Evolutionary conservation across 768 basidiomycete genomes (phyloP), one percentile per base, ranked within the genome.

Genomic region (Inosperma sp.): DNA sequence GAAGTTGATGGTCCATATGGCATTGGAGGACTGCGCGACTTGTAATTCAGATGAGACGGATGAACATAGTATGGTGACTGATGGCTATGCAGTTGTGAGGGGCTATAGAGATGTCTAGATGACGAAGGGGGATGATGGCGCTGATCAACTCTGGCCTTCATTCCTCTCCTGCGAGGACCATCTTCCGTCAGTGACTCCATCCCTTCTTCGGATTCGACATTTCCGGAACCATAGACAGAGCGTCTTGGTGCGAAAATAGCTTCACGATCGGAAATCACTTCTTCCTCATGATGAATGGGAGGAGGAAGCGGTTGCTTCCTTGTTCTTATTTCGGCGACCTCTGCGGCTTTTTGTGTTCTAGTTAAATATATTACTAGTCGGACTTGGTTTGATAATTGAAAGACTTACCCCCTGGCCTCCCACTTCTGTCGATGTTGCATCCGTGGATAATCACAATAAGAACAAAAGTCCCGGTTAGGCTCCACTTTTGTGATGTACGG

Each of bases 361-460:
- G 79, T 72, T 30, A 51, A 43, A 23, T 17, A 22, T 8, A 12
- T 27, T 16, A 34, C 39, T 26, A n/a, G n/a, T n/a, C n/a, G n/a
- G n/a, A n/a, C 31, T 22, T 42, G 31, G 30, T 54, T 22, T 43
- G 31, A 25, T 51, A 29, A 37, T 9, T 51, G 46, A 31, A 39
- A 14, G 34, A 80, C 82, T 62, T 64, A 88, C 86, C 80, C 75
- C 60, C 85, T 68, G n/a, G 80, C 77, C 37, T 86, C 63, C 69
- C 88, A 89, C 65, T 88, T 90, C 21, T 74, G 78, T 16, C 84
- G 78, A 65, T 90, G 88, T 67, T 86, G 84, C 51, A 82, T 62
- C 88, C 87, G 89, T 31, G 88, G 87, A 62, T 88, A 87, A 46
- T 87, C 84, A 57, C 87, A 90, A 63, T 84, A 90, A 8, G 80